Evolutionary conservation across 768 basidiomycete species (phyloP).

Genomic region (Phlebiopsis flavidoalba): DNA sequence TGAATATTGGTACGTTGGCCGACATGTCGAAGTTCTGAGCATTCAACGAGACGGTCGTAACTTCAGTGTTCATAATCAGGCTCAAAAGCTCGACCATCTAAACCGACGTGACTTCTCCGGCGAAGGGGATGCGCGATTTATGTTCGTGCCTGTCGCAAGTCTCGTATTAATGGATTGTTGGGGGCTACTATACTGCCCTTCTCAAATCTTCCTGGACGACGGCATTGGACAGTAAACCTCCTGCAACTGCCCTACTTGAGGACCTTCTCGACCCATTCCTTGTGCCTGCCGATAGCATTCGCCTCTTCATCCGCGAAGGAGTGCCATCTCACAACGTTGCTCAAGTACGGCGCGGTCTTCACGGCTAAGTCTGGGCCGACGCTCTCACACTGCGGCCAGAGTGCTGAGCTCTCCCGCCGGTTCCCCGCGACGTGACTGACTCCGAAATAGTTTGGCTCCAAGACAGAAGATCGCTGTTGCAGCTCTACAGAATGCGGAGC

Average conservation of each 20-base stretch:
- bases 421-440: too few relatives aligned
- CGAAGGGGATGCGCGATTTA: background rate
- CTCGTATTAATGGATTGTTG: too few relatives aligned
- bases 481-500: background rate
- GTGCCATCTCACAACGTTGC: background rate
- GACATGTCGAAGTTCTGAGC: too few relatives aligned
- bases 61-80: too few relatives aligned
- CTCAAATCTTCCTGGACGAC: background rate
- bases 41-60: too few relatives aligned
- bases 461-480: too few relatives aligned
- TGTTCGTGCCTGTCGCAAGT: background rate
- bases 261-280: background rate
- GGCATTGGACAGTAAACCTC: background rate
- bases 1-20: too few relatives aligned
- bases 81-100: too few relatives aligned
- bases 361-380: background rate
- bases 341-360: background rate
- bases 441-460: background rate
- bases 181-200: too few relatives aligned
- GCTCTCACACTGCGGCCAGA: background rate
- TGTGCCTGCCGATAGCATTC: background rate
- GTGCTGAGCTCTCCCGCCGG: background rate
- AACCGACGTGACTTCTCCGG: background rate
- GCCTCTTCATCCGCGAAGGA: background rate
- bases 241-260: background rate